Evolutionary conservation across 257 asterid genomes (phyloP), one percentile per base, ranked within the genome.

Genomic region (Ocimum tenuiflorum): DNA sequence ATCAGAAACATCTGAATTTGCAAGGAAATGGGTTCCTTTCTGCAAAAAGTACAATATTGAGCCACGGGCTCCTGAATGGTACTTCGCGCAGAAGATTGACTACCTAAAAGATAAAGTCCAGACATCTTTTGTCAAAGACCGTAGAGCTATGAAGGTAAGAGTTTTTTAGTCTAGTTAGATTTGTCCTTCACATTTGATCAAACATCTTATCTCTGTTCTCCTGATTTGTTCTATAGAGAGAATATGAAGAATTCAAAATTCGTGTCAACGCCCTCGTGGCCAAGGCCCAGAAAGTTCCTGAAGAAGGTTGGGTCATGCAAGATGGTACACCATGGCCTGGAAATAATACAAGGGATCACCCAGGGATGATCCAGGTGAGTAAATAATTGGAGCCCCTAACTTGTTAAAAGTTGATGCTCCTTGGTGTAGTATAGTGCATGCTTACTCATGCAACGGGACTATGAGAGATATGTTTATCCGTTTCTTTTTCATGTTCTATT

Each of bases 321-420:
- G 97, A 91, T 73, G 97, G 97, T 60, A 91, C 97, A 61, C 96
- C 97, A 1, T 91, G 97, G 97, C 96, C 97, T 72, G 97, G 97
- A 77, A 88, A 91, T 82, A 88, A 91, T 81, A 86, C 82, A 65
- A 83, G 97, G 77, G 97, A 91, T 81, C 97, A 91, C 82, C 97
- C 97, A 13, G 97, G 97, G 75, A 91, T 91, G 97, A 91, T 91
- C 63, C 97, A 91, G 95, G 97, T 88, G 74, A 79, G 60, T 63
- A 19, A 53, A 13, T 63, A 52, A 22, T 47, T 54, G 65, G 38
- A 57, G 63, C 36, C 43, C 66, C 27, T 27, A 51, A 46, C 38
- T 35, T 49, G 31, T 49, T 15, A 17, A 68, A 8, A 52, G 70
- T 54, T 31, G 22, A 15, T 23, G 52, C 15, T 49, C 67, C 49